phyloP scores from a whole-genome alignment of 139 green algal species.

The Closterium sp. region DNA sequence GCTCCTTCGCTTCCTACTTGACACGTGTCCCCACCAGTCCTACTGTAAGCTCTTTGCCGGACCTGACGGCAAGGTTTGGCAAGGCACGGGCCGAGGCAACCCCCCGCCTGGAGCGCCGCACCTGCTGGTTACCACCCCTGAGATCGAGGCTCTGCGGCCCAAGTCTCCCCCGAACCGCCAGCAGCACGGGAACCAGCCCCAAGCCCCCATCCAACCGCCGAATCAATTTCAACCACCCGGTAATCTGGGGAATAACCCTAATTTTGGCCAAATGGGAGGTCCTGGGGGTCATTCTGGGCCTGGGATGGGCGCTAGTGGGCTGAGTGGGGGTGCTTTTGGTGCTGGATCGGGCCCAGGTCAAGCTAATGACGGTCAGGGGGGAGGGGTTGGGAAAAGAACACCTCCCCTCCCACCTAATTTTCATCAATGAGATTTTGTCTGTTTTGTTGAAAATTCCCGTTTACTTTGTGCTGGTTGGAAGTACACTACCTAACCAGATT shows the following conservation, averaged over 20 bases:
- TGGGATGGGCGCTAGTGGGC: neutral
- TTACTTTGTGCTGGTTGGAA: too few relatives aligned
- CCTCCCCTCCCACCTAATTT: neutral
- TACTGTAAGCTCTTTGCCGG: slow-evolving; percentile 64
- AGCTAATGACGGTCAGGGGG: neutral
- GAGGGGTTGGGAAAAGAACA: neutral
- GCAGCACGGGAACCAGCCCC: slow-evolving; percentile 13
- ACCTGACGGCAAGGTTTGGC: slow-evolving; percentile 59
- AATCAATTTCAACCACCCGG: neutral
- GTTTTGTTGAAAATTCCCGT: neutral
- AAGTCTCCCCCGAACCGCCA: slow-evolving; percentile 36
- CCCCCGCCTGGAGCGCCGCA: slow-evolving; percentile 57
- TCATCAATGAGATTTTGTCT: neutral
- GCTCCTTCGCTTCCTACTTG: neutral
- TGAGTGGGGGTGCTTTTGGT: neutral
- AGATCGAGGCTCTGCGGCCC: slow-evolving; percentile 72
- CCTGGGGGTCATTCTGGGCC: neutral
- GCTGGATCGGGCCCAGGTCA: neutral
- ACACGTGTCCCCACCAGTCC: slow-evolving; percentile 16
- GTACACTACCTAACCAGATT: too few relatives aligned
- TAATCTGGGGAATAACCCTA: neutral
- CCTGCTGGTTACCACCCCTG: slow-evolving; percentile 63
- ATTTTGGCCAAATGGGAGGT: neutral
- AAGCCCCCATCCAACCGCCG: neutral
- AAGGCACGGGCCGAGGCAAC: slow-evolving; percentile 44